phyloP scores from a whole-genome alignment of 192 early-diverging fungal species.

The Jimgerdemannia lactiflua region DNA sequence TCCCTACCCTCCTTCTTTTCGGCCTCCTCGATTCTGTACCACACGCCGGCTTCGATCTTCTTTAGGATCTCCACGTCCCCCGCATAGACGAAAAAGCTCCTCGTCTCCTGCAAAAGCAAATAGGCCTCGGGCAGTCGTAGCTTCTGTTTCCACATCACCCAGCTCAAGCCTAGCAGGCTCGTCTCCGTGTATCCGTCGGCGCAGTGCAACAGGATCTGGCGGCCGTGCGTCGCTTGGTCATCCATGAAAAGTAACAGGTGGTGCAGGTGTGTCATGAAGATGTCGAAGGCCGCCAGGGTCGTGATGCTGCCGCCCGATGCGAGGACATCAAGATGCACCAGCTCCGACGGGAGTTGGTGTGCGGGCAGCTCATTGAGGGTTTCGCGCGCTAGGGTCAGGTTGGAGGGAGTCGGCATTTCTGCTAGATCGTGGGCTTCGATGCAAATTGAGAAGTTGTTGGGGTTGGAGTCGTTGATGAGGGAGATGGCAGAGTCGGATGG shows the following conservation, averaged over 20 bases:
- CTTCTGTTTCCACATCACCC: constrained; percentile 46
- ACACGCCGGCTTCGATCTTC: constrained; percentile 38
- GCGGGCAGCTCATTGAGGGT: constrained; percentile 22
- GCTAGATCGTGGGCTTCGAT: constrained; percentile 46
- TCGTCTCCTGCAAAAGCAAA: constrained; percentile 43
- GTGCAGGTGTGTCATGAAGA: constrained; percentile 16
- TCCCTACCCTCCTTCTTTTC: not conserved
- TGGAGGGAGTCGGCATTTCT: constrained; percentile 33
- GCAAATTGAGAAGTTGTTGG: constrained; percentile 41
- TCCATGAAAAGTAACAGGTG: constrained; percentile 30
- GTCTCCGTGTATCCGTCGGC: constrained; percentile 58
- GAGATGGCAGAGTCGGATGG: constrained; percentile 15
- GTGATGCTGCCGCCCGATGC: constrained; percentile 18
- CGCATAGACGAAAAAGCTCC: constrained; percentile 59
- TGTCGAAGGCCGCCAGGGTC: constrained; percentile 13
- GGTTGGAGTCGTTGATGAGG: constrained; percentile 19
- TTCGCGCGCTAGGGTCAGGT: constrained; percentile 26
- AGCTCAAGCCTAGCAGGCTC: constrained; percentile 38
- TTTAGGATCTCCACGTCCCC: constrained; percentile 42
- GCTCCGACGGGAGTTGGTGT: constrained; percentile 14
- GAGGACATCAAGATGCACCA: constrained; percentile 35
- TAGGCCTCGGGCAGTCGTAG: constrained; percentile 48
- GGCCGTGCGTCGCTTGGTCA: constrained; percentile 18
- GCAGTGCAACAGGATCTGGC: constrained; percentile 50
- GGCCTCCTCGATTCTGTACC: not conserved